Conservation (phyloP, 164 flowering plant species). For the Magnolia officinalis region DNA sequence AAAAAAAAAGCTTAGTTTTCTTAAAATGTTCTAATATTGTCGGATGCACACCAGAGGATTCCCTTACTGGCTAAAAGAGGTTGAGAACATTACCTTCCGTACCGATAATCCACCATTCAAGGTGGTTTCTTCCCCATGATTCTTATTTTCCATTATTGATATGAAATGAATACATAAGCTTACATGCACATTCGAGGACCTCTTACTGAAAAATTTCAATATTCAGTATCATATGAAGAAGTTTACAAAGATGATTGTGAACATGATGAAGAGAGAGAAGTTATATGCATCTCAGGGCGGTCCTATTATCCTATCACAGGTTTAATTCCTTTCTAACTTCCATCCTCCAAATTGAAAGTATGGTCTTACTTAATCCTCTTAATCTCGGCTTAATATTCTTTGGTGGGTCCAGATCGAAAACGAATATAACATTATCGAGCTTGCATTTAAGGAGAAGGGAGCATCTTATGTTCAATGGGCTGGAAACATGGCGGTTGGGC, state of each 20-base stretch:
- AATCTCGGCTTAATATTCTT: too few species aligned
- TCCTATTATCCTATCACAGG: slow-evolving; percentile 56
- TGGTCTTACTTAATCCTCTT: not conserved
- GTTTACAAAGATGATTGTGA: slow-evolving; percentile 35
- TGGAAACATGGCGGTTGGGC: slow-evolving; percentile 17
- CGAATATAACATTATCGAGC: slow-evolving; percentile 65
- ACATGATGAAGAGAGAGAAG: slow-evolving; percentile 41
- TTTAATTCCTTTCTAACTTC: not conserved
- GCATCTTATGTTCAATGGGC: slow-evolving; percentile 12
- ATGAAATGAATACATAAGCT: not conserved
- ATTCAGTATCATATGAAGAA: slow-evolving; percentile 46
- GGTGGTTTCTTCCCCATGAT: slow-evolving; percentile 30
- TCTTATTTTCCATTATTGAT: not conserved
- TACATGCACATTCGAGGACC: not conserved
- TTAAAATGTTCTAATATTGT: not conserved
- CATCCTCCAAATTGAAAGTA: not conserved
- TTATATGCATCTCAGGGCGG: slow-evolving; percentile 57
- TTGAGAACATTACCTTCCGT: slow-evolving; percentile 57
- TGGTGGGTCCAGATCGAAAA: slow-evolving; percentile 65
- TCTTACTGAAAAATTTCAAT: not conserved
- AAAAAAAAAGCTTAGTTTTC: not conserved
- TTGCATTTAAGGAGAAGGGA: not conserved
- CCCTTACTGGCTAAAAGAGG: slow-evolving; percentile 83
- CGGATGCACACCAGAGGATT: slow-evolving; percentile 51
- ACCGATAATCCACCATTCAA: slow-evolving; percentile 59